Conservation (phyloP, 805 yeast genomes). For the Cephaloascus albidus region DNA sequence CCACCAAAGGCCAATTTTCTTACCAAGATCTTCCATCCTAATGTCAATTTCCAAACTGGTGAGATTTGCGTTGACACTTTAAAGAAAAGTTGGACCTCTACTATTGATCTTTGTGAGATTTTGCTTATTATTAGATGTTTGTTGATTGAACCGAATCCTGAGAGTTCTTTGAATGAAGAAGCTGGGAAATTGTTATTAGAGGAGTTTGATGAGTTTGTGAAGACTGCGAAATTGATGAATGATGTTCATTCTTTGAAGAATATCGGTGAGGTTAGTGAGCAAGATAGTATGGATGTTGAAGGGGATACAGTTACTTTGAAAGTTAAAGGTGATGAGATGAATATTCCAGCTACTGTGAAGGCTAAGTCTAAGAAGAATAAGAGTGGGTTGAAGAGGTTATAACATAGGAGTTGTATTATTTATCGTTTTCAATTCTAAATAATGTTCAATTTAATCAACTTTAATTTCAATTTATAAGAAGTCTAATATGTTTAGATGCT, state of each 20-base stretch:
- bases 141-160: neutral
- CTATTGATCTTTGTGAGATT: neutral
- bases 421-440: too few relatives aligned
- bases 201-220: neutral
- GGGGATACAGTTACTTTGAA: too few relatives aligned
- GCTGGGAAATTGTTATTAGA: conserved; percentile 1
- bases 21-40: conserved; percentile 33
- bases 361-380: neutral
- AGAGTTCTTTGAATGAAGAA: neutral
- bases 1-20: neutral
- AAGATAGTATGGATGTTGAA: neutral
- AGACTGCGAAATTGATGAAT: conserved; percentile 1
- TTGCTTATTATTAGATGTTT: neutral
- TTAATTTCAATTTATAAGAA: too few relatives aligned
- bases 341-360: neutral
- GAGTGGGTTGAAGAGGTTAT: neutral
- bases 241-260: neutral
- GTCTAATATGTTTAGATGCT: too few relatives aligned
- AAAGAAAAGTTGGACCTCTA: conserved; percentile 44
- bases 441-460: too few relatives aligned
- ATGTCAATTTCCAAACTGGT: conserved; percentile 44
- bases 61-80: conserved; percentile 66
- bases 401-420: too few relatives aligned
- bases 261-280: neutral
- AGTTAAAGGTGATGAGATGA: neutral